Evolutionary conservation across 768 basidiomycete genomes (phyloP).

Genomic region (Porphyrellus cyaneotinctus): DNA sequence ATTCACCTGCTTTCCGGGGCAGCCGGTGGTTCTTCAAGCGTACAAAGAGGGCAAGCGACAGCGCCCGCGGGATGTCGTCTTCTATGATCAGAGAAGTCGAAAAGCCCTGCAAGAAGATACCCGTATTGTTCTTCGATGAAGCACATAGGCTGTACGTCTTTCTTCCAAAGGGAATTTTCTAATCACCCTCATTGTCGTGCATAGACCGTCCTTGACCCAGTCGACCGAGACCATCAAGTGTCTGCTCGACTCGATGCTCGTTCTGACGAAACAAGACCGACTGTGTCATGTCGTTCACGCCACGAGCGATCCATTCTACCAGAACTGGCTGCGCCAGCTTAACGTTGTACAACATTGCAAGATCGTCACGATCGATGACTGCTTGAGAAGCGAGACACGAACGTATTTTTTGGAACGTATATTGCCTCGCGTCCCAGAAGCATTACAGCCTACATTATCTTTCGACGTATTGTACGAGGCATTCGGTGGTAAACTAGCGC

Average conservation of each 20-base stretch:
- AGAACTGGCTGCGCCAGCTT: constrained; percentile 75
- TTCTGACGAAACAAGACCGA: constrained; percentile 84
- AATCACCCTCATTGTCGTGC: background rate
- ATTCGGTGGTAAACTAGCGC: constrained; percentile 80
- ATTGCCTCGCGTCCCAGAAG: constrained; percentile 66
- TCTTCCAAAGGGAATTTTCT: background rate
- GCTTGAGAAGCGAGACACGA: constrained; percentile 66
- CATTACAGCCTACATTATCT: constrained; percentile 47
- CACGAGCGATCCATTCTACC: constrained; percentile 82
- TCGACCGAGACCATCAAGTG: constrained; percentile 81
- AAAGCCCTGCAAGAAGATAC: constrained; percentile 59
- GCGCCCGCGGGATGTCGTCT: constrained; percentile 33
- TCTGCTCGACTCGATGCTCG: constrained; percentile 79
- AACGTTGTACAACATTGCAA: constrained; percentile 84
- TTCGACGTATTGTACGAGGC: constrained; percentile 75
- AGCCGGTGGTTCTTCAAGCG: constrained; percentile 29
- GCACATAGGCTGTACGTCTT: constrained; percentile 70
- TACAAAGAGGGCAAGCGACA: constrained; percentile 22
- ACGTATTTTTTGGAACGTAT: constrained; percentile 62
- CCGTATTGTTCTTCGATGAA: constrained; percentile 82
- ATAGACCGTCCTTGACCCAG: constrained; percentile 69
- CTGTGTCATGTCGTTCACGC: constrained; percentile 80
- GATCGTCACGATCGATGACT: constrained; percentile 80
- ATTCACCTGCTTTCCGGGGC: constrained; percentile 27
- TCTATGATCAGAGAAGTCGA: constrained; percentile 30